phyloP scores from a whole-genome alignment of 2,329 filamentous ascomycete species.

The Aspergillus arachidicola region DNA sequence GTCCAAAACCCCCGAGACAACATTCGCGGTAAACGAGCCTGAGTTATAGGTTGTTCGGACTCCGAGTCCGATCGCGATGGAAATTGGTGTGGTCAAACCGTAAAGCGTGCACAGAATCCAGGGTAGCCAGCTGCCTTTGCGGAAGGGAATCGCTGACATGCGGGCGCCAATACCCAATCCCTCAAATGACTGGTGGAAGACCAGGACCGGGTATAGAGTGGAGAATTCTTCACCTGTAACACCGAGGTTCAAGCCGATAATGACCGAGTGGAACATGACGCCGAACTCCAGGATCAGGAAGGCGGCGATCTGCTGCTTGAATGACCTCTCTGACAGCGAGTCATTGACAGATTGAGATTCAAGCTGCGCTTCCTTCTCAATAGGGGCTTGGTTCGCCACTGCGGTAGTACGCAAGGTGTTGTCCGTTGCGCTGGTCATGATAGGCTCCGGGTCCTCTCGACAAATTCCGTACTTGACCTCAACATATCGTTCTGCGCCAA shows the following conservation, averaged over 20 bases:
- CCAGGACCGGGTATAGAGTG: conserved; percentile 61
- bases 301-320: conserved; percentile 42
- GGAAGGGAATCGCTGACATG: conserved; percentile 60
- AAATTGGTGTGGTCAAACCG: conserved; percentile 56
- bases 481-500: conserved; percentile 55
- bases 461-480: conserved; percentile 51
- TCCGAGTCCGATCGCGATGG: conserved; percentile 52
- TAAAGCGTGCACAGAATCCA: conserved; percentile 54
- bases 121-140: conserved; percentile 49
- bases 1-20: conserved; percentile 52
- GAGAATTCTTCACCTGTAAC: conserved; percentile 60
- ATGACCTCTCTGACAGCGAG: conserved; percentile 28
- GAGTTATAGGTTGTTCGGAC: conserved; percentile 48
- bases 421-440: conserved; percentile 18
- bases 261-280: conserved; percentile 65
- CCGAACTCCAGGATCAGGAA: conserved; percentile 59
- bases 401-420: not conserved
- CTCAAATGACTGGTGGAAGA: conserved; percentile 67
- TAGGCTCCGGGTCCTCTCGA: conserved; percentile 19
- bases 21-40: conserved; percentile 44
- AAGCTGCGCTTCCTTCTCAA: not conserved
- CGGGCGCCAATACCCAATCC: conserved; percentile 64
- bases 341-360: not conserved
- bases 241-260: conserved; percentile 65
- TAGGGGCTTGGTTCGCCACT: not conserved